Conservation (phyloP, 202 grass and related monocot species). For the Digitaria exilis region DNA sequence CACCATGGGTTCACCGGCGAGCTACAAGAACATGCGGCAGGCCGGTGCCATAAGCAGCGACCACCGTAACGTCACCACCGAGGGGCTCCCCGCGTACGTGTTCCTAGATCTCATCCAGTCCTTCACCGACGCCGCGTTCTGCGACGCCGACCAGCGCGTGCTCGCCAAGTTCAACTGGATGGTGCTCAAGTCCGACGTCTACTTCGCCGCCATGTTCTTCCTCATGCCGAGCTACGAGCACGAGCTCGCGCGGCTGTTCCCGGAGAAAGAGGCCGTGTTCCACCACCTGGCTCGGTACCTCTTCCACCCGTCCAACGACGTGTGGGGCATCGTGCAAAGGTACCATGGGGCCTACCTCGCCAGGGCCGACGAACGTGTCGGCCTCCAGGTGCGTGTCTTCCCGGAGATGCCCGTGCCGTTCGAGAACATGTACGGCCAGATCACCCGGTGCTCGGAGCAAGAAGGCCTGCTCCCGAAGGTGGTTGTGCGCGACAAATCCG, state of each 20-base stretch:
- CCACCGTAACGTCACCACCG: conserved; percentile 28
- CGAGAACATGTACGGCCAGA: conserved; percentile 58
- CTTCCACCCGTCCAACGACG: conserved; percentile 69
- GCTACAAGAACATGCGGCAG: conserved; percentile 61
- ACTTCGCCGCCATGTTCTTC: conserved; percentile 66
- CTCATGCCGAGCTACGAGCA: conserved; percentile 51
- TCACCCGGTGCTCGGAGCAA: conserved; percentile 51
- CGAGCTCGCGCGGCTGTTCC: conserved; percentile 64
- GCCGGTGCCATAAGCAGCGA: conserved; percentile 23
- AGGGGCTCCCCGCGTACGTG: conserved; percentile 54
- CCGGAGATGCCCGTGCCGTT: conserved; percentile 47
- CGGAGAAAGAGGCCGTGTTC: conserved; percentile 66
- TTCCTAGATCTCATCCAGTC: conserved; percentile 67
- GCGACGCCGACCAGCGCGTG: conserved; percentile 59
- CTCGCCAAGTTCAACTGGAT: conserved; percentile 70
- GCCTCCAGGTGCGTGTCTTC: conserved; percentile 72
- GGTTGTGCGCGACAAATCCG: background rate
- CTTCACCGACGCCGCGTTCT: conserved; percentile 61
- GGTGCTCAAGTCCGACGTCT: conserved; percentile 73
- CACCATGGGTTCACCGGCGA: conserved; percentile 45
- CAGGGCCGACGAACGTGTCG: conserved; percentile 58
- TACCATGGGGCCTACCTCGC: conserved; percentile 54
- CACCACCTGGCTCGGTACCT: conserved; percentile 71
- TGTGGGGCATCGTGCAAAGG: conserved; percentile 61
- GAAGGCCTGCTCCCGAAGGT: conserved; percentile 51